Evolutionary conservation across 495 filamentous ascomycete species (phyloP).

Genomic region (Xanthoparmelia taractica): DNA sequence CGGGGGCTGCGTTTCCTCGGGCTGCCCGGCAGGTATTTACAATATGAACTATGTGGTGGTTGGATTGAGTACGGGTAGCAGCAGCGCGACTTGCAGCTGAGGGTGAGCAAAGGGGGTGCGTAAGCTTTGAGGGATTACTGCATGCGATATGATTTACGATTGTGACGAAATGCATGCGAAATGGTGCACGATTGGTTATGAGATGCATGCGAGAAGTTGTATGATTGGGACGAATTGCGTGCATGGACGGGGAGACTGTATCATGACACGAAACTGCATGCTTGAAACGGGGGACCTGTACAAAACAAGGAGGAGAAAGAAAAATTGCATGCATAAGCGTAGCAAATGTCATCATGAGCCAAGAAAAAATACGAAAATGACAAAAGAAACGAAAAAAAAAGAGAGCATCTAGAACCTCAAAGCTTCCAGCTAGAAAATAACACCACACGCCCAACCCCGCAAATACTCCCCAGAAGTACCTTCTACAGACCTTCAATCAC

Average conservation of each 20-base stretch:
- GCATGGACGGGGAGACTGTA: not conserved
- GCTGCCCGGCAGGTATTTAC: conserved; percentile 16
- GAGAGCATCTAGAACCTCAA: no score
- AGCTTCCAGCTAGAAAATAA: no score
- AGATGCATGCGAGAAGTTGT: no score
- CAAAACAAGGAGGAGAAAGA: not conserved
- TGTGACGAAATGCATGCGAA: not conserved
- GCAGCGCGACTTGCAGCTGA: not conserved
- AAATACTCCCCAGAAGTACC: no score
- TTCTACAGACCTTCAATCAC: no score
- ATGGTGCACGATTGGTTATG: not conserved
- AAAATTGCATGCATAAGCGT: not conserved
- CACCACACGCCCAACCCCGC: no score
- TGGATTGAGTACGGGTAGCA: conserved; percentile 3
- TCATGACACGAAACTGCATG: not conserved
- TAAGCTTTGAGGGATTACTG: not conserved
- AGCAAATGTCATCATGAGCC: no score
- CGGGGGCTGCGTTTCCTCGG: conserved; percentile 12
- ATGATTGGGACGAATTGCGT: not conserved
- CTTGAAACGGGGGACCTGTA: not conserved
- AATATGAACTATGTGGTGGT: conserved; percentile 26
- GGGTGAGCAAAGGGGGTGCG: not conserved
- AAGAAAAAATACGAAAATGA: no score
- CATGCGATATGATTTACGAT: not conserved
- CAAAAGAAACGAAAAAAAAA: no score